Conservation (phyloP, 768 basidiomycete species). For the Boletus rubroflammeus region DNA sequence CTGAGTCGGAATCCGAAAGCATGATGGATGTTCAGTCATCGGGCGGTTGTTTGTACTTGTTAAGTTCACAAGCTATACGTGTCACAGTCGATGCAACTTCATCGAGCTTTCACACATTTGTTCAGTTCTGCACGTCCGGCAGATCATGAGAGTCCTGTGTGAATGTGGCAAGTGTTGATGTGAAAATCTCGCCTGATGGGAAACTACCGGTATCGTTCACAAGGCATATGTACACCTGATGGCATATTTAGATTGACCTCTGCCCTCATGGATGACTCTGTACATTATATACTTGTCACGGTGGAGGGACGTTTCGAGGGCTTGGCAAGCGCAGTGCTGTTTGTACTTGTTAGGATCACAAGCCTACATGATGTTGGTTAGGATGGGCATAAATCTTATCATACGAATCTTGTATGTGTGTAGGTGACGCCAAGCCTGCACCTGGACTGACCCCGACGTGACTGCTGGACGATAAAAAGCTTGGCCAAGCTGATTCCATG, state of each 20-base stretch:
- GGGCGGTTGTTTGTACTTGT: conserved; percentile 20
- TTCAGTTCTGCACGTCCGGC: too few species aligned
- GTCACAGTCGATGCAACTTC: too few species aligned
- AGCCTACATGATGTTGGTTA: not conserved
- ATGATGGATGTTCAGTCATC: conserved; percentile 30
- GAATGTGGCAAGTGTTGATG: too few species aligned
- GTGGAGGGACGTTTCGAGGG: too few species aligned
- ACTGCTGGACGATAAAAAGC: not conserved
- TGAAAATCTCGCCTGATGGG: too few species aligned
- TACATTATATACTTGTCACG: too few species aligned
- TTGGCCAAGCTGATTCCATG: conserved; percentile 3
- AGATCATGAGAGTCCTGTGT: too few species aligned
- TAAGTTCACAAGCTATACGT: conserved; percentile 17
- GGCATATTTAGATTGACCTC: too few species aligned
- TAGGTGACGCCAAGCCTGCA: not conserved
- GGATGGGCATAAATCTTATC: not conserved
- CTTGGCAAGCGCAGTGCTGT: not conserved
- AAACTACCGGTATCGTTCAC: too few species aligned
- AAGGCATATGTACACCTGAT: too few species aligned
- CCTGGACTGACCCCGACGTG: not conserved
- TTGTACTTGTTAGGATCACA: conserved; percentile 8
- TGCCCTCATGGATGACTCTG: too few species aligned
- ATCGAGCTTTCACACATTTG: too few species aligned
- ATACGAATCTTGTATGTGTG: not conserved
- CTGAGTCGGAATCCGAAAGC: conserved; percentile 50